Conservation (phyloP, 768 basidiomycete genomes). For the Cyclocybe cylindracea region DNA sequence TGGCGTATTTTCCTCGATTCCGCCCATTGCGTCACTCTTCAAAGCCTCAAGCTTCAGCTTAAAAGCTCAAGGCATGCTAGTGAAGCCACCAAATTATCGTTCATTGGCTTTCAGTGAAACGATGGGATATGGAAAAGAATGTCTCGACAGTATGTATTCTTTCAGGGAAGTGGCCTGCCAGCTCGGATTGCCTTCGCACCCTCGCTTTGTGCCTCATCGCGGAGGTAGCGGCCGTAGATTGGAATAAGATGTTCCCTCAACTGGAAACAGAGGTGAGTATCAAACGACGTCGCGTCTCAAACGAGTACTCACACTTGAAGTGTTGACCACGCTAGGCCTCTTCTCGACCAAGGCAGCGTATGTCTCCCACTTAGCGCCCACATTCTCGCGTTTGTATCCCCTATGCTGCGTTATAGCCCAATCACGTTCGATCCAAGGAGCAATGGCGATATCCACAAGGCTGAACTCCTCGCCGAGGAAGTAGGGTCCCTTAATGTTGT, state of each 20-base stretch:
- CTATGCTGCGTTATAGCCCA: conserved; percentile 51
- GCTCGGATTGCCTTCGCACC: conserved; percentile 51
- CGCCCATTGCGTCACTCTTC: too few relatives aligned
- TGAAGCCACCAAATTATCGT: too few relatives aligned
- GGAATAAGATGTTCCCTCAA: conserved; percentile 38
- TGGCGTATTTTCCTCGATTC: too few relatives aligned
- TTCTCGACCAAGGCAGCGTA: conserved; percentile 44
- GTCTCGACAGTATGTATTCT: too few relatives aligned
- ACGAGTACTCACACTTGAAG: conserved; percentile 35
- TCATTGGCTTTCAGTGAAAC: too few relatives aligned
- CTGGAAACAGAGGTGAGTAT: conserved; percentile 4
- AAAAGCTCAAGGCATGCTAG: too few relatives aligned
- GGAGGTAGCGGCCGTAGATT: conserved; percentile 56
- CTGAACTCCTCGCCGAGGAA: conserved; percentile 57
- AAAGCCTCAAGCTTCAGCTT: too few relatives aligned
- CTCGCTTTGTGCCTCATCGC: conserved; percentile 56
- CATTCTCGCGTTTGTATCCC: conserved; percentile 43
- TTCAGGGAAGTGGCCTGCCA: conserved; percentile 42
- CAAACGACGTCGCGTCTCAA: neutral
- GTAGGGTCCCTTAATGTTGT: conserved; percentile 46
- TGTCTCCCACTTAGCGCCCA: conserved; percentile 42
- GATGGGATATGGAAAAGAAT: too few relatives aligned
- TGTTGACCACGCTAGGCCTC: conserved; percentile 48
- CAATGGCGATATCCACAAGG: conserved; percentile 53
- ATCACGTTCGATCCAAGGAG: conserved; percentile 54